A percentile compares a stretch with the other conserved stretches of the same genome.
Conservation (phyloP, 345 rosid genomes). For the Pugionium cornutum region DNA sequence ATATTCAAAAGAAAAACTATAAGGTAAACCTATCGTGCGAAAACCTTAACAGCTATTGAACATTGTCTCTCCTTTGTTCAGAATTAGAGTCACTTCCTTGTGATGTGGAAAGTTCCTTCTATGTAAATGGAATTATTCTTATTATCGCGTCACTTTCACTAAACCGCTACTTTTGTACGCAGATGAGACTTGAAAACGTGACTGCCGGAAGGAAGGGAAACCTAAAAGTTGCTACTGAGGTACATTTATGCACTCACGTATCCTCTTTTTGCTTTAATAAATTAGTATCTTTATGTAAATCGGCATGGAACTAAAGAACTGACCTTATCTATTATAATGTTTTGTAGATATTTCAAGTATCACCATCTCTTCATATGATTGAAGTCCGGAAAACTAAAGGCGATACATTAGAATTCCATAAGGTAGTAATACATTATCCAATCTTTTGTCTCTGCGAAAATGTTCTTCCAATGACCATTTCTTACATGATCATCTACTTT, state of each 20-base stretch:
- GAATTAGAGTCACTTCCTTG: not conserved
- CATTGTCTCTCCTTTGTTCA: not conserved
- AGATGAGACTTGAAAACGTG: constrained; percentile 94
- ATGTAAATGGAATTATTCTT: not conserved
- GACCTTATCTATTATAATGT: constrained; percentile 5
- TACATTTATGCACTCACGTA: constrained; percentile 29
- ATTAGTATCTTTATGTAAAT: not conserved
- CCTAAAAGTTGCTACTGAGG: constrained; percentile 94
- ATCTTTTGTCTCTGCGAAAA: not conserved
- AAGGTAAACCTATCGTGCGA: constrained; percentile 52
- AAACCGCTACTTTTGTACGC: constrained; percentile 16
- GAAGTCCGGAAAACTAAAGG: constrained; percentile 96
- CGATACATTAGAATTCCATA: constrained; percentile 92
- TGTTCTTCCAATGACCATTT: not conserved
- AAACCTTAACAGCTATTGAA: constrained; percentile 10
- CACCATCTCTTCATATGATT: constrained; percentile 93
- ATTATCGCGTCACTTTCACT: not conserved
- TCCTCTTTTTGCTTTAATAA: not conserved
- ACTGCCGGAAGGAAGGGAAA: constrained; percentile 96
- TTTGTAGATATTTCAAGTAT: constrained; percentile 86
- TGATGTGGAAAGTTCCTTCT: not conserved
- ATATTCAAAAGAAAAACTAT: constrained; percentile 89
- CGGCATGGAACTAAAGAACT: constrained; percentile 8
- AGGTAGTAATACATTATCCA: constrained; percentile 48
- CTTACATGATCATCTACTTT: constrained; percentile 13